phyloP scores from a whole-genome alignment of 2,329 filamentous ascomycete species.

The Fusarium devonianum region DNA sequence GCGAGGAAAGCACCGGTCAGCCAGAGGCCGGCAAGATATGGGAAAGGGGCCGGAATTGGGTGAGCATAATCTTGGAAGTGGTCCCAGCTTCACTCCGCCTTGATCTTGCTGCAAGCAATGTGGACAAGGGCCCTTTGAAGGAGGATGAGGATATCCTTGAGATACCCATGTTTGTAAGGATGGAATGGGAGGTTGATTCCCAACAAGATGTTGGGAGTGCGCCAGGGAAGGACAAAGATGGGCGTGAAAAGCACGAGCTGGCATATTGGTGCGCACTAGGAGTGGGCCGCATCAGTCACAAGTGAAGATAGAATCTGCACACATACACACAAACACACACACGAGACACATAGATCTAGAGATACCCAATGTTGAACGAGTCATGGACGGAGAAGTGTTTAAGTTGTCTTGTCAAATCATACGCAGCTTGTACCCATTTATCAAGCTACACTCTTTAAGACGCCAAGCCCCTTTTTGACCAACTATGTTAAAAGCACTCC shows the following conservation, averaged over 20 bases:
- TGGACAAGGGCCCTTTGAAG: slow-evolving; percentile 56
- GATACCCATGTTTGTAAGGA: slow-evolving; percentile 90
- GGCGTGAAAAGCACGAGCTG: slow-evolving; percentile 82
- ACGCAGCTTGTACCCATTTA: slow-evolving; percentile 55
- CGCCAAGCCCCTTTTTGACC: slow-evolving; percentile 58
- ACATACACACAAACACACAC: slow-evolving; percentile 9
- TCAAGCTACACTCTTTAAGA: slow-evolving; percentile 60
- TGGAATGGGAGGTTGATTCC: slow-evolving; percentile 85
- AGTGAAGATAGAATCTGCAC: slow-evolving; percentile 38
- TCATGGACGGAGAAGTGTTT: slow-evolving; percentile 43
- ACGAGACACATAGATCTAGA: slow-evolving; percentile 46
- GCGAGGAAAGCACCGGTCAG: slow-evolving; percentile 55
- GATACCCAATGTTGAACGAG: slow-evolving; percentile 49
- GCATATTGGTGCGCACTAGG: slow-evolving; percentile 97
- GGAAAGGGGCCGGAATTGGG: slow-evolving; percentile 93
- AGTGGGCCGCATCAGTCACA: slow-evolving; percentile 76
- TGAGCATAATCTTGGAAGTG: slow-evolving; percentile 90
- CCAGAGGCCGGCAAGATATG: slow-evolving; percentile 95
- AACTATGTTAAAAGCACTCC: slow-evolving; percentile 48
- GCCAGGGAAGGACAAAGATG: slow-evolving; percentile 62
- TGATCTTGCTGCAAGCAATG: slow-evolving; percentile 48
- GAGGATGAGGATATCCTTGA: slow-evolving; percentile 75
- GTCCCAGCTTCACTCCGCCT: slow-evolving; percentile 67
- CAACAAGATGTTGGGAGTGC: slow-evolving; percentile 68
- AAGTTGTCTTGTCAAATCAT: slow-evolving; percentile 49